Conservation (phyloP, 1,284 basidiomycete species). For the Rhodotorula glutinis region DNA sequence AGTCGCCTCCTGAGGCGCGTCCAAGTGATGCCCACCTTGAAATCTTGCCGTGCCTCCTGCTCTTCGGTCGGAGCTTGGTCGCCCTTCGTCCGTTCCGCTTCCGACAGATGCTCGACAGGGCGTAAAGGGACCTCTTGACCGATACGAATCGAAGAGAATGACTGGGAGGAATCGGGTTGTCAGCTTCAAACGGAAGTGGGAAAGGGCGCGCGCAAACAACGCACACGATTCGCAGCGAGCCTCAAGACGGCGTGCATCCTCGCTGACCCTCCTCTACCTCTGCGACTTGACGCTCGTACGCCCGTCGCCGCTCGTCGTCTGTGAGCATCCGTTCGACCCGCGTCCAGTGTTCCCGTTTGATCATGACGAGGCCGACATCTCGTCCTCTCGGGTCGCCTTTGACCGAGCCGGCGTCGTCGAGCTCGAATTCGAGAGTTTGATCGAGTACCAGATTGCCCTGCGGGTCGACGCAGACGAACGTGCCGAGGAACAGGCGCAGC, state of each 20-base stretch:
- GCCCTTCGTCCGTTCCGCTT: too few species aligned
- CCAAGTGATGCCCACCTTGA: too few species aligned
- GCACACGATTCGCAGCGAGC: neutral
- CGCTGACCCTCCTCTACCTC: neutral
- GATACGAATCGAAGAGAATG: too few species aligned
- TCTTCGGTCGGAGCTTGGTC: too few species aligned
- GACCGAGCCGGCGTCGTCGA: neutral
- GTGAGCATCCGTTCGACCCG: constrained; percentile 23
- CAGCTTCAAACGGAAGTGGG: too few species aligned
- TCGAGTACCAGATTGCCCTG: constrained; percentile 39
- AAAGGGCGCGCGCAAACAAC: neutral
- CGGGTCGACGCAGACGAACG: constrained; percentile 33
- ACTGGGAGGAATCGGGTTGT: too few species aligned
- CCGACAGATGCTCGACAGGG: too few species aligned
- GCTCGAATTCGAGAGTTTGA: constrained; percentile 22
- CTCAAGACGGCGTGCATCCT: constrained; percentile 20
- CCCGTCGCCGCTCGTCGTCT: constrained; percentile 1
- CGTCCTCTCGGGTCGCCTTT: constrained; percentile 11
- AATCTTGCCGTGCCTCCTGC: too few species aligned
- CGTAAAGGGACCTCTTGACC: too few species aligned
- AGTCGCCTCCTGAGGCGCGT: too few species aligned
- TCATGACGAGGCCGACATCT: constrained; percentile 32
- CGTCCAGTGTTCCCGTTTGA: constrained; percentile 25
- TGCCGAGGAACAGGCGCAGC: constrained; percentile 25
- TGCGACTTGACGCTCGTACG: neutral